Evolutionary conservation across 768 basidiomycete species (phyloP).

Genomic region (Scleroderma citrinum): DNA sequence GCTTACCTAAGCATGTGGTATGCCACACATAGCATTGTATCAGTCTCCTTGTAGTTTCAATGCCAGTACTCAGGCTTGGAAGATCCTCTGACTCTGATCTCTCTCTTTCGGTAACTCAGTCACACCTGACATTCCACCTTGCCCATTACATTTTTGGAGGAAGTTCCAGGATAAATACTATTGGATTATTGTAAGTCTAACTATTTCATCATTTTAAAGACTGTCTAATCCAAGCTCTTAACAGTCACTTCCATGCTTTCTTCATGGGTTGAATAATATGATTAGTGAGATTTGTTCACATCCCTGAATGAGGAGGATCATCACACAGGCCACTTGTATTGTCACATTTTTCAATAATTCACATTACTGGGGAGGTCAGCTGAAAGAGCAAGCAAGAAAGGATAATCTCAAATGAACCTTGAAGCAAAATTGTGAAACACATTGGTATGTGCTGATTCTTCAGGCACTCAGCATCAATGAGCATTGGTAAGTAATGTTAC

Average conservation of each 20-base stretch:
- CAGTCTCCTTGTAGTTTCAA: no score
- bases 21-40: no score
- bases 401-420: conserved; percentile 8
- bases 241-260: conserved; percentile 24
- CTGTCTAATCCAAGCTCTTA: conserved; percentile 1
- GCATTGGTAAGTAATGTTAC: conserved; percentile 15
- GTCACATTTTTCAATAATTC: conserved; percentile 23
- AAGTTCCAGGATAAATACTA: conserved; percentile 16
- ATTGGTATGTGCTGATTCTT: conserved; percentile 20
- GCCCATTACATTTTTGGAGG: conserved; percentile 17
- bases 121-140: no score
- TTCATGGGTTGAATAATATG: conserved; percentile 27
- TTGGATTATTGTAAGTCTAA: conserved; percentile 22
- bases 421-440: conserved; percentile 21
- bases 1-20: no score
- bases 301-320: conserved; percentile 17
- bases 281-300: conserved; percentile 24
- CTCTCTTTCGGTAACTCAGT: no score
- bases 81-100: no score
- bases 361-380: conserved; percentile 29
- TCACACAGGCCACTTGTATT: conserved; percentile 10
- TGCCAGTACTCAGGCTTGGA: no score
- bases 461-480: conserved; percentile 14
- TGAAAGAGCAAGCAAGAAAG: conserved; percentile 11
- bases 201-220: neutral